phyloP scores from a whole-genome alignment of 176 grass and related monocot genomes.

The Tillandsia fasciculata region DNA sequence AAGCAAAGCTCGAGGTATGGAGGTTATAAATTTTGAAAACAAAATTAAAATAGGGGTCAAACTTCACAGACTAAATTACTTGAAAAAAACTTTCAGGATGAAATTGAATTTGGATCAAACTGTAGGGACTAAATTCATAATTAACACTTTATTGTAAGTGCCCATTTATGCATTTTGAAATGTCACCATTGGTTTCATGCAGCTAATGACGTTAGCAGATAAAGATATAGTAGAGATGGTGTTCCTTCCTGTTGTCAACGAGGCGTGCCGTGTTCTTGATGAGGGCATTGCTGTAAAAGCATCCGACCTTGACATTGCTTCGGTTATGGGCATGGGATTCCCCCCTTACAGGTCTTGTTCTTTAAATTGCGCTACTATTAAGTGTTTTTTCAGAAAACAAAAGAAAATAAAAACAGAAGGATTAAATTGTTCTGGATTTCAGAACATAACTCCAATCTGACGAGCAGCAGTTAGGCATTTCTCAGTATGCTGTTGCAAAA shows the following conservation, averaged over 20 bases:
- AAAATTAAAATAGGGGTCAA: no score
- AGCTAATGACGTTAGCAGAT: slow-evolving; percentile 74
- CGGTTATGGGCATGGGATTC: slow-evolving; percentile 87
- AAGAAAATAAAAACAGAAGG: neutral
- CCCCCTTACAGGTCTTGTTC: slow-evolving; percentile 63
- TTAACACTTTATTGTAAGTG: no score
- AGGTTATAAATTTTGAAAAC: no score
- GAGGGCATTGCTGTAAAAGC: slow-evolving; percentile 78
- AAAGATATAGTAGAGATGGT: slow-evolving; percentile 87
- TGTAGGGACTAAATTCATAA: no score
- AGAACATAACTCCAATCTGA: no score
- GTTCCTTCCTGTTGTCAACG: slow-evolving; percentile 79
- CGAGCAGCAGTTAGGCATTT: no score
- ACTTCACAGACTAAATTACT: no score
- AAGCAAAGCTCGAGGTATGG: neutral
- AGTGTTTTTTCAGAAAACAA: no score
- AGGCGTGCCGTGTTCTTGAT: slow-evolving; percentile 78
- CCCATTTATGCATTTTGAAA: neutral
- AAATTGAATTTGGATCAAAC: no score
- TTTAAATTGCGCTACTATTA: neutral
- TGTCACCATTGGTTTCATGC: neutral
- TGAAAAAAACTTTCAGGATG: no score
- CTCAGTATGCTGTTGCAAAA: no score
- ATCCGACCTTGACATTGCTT: slow-evolving; percentile 86
- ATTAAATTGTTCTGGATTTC: no score